Base-by-base conservation (phyloP, 805 yeast species). In the Saturnispora gosingensis region DNA sequence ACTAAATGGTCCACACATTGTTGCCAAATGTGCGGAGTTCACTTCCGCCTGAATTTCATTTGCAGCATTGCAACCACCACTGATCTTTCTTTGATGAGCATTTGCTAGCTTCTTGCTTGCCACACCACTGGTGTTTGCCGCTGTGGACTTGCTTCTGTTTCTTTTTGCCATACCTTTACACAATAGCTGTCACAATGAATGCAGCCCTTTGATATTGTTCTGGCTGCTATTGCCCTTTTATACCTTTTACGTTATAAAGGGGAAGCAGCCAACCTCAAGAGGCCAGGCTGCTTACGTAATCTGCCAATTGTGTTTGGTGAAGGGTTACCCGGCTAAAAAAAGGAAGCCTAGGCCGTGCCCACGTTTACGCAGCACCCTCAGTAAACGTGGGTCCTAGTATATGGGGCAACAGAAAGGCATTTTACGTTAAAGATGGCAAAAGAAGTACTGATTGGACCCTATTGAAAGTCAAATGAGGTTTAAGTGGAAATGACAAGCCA, bases 1-100 rank as follows among this genome's bases (percentile, higher is more conserved):
- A 1, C 49, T 45, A 43, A 62, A 59, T 0, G 65, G 65, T 2
- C 59, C 56, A 48, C 64, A 61, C 5, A 59, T 50, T 1, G 65
- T 54, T 11, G 57, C 55, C n/a, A 60, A 32, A 42, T 59, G 61
- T 22, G 48, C 44, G n/a, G 53, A 38, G 28, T 49, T 42, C 40
- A 54, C 48, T 25, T 48, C 46, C 16, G 18, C 11, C n/a, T 24
- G 24, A 34, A 20, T 2, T 11, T 8, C 34, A 30, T 13, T 13
- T 11, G 13, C 15, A 11, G 15, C 34, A 13, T 30, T 30, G 15
- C 13, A 10, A 9, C 13, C 15, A 30, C 34, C 4, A 30, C 34
- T 28, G 24, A 9, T 28, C n/a, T 18, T 38, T 38, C 24, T 38
- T 18, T 38, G 42, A 38, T 38, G 42, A 38, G 42, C 44, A 22